Conservation (phyloP, 805 yeast species). For the Candida orba region DNA sequence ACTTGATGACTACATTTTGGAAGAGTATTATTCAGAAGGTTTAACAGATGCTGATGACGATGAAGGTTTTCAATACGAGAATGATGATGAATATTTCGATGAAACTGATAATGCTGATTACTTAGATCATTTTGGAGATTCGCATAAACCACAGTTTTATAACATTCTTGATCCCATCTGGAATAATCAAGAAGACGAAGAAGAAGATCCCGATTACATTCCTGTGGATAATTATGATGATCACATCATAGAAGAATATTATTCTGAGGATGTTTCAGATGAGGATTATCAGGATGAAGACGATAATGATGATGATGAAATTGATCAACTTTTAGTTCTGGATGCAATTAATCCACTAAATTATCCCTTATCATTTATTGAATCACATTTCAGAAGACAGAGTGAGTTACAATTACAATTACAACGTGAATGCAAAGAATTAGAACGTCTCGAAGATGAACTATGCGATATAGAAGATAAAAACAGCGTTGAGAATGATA, state of each 20-base stretch:
- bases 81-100: not conserved
- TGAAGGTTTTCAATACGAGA: conserved; percentile 8
- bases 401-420: conserved; percentile 2
- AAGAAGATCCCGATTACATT: conserved; percentile 1
- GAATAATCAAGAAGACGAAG: conserved; percentile 15
- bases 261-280: conserved; percentile 7
- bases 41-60: conserved; percentile 6
- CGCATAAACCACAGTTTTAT: not conserved
- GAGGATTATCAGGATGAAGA: conserved; percentile 4
- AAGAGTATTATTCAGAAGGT: conserved; percentile 15
- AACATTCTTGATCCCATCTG: conserved; percentile 4
- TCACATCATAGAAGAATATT: conserved; percentile 5
- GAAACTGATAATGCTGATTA: not conserved
- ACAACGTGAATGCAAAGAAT: conserved; percentile 4
- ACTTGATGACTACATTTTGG: not conserved
- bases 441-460: conserved; percentile 4
- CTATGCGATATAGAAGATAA: not conserved
- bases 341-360: not conserved
- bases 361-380: not conserved
- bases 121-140: not conserved
- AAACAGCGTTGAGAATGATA: not conserved
- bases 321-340: not conserved
- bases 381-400: conserved; percentile 2
- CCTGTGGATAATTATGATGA: not conserved
- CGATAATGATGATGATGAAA: not conserved